A percentile compares a stretch with the other conserved stretches of the same genome.
Conservation (phyloP, 2,329 filamentous ascomycete genomes). For the Chaetomium sp. region DNA sequence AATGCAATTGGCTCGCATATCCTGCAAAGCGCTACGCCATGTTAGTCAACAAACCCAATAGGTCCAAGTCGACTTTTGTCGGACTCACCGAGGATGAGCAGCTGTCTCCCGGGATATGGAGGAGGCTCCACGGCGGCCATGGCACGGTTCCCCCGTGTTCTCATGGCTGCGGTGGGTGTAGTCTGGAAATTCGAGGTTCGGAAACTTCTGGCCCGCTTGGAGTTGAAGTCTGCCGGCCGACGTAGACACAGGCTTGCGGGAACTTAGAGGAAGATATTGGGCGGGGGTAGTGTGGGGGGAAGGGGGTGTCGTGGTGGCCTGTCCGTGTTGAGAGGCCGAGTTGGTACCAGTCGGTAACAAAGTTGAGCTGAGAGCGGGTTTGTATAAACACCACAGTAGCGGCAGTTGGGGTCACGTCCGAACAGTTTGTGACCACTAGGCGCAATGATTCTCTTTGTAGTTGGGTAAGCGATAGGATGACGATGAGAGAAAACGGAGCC, state of each 20-base stretch:
- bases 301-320: background rate
- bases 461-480: background rate
- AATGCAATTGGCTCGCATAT: conserved; percentile 99
- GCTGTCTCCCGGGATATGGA: conserved; percentile 48
- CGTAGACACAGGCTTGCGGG: background rate
- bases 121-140: conserved; percentile 34
- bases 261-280: background rate
- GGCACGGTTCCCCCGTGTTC: conserved; percentile 25
- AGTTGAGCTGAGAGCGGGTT: background rate
- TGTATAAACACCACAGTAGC: background rate
- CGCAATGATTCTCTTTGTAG: background rate
- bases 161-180: conserved; percentile 24
- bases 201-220: background rate
- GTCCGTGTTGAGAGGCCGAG: background rate
- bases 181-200: background rate
- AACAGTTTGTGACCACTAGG: background rate
- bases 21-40: conserved; percentile 70
- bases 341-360: background rate
- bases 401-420: background rate
- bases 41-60: conserved; percentile 23
- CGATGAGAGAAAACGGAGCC: background rate
- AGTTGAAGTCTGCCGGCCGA: background rate
- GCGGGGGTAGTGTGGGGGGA: background rate
- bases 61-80: background rate
- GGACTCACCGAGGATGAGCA: conserved; percentile 56